These are phyloP conservation scores for Paracoccidioides brasiliensis DNA, from an alignment of 2,329 filamentous ascomycete genomes.

Conservation along the genomic window DNA sequence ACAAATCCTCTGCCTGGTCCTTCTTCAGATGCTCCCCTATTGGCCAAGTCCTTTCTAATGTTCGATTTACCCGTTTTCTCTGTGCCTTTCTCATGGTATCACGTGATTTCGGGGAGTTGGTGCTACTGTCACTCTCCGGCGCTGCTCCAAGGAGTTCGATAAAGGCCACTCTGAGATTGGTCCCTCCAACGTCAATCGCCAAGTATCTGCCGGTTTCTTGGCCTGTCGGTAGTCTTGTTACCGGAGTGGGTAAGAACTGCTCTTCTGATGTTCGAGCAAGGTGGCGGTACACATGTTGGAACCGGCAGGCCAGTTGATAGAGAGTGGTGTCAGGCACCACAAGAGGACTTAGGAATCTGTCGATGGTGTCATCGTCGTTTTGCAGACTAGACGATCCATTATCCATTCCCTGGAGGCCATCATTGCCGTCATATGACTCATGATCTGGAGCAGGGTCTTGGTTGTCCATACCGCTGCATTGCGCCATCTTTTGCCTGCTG, in stretches of 20 bases:
- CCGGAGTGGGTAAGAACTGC: conserved; percentile 36
- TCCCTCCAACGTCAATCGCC: conserved; percentile 45
- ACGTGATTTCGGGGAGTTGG: conserved; percentile 23
- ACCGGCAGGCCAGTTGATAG: conserved; percentile 34
- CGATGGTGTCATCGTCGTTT: conserved; percentile 24
- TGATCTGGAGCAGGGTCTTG: conserved; percentile 1
- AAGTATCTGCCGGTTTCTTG: conserved; percentile 42
- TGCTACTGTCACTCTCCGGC: conserved; percentile 15
- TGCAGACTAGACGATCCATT: conserved; percentile 13
- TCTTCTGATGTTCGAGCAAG: conserved; percentile 33
- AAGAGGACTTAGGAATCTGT: conserved; percentile 31
- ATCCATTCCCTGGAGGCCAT: conserved; percentile 9
- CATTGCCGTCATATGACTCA: conserved; percentile 20
- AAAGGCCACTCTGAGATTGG: conserved; percentile 43
- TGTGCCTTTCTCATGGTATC: conserved; percentile 35
- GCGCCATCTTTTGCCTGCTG: not conserved
- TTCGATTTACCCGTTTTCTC: conserved; percentile 34
- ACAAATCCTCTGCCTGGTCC: conserved; percentile 61
- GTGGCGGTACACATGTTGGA: conserved; percentile 32
- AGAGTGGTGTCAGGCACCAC: conserved; percentile 29
- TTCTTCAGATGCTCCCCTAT: conserved; percentile 43
- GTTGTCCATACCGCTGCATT: not conserved
- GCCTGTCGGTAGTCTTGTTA: conserved; percentile 36
- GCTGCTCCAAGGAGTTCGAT: conserved; percentile 38
- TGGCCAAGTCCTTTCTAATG: conserved; percentile 40